phyloP scores from a whole-genome alignment of 2,329 filamentous ascomycete genomes.

The Penicillium sp. region DNA sequence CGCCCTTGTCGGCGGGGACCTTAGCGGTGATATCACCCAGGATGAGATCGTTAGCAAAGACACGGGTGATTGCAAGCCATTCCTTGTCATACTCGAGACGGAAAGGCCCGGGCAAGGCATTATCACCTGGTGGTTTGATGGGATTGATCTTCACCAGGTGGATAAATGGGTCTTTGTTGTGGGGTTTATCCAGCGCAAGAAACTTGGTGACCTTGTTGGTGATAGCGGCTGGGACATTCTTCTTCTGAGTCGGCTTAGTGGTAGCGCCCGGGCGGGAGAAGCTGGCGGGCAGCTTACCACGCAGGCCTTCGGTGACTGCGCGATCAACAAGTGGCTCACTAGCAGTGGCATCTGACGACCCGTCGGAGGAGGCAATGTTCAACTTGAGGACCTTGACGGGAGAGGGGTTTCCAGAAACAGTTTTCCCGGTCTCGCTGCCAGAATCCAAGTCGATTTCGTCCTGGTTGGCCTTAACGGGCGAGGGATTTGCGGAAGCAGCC shows the following conservation, averaged over 20 bases:
- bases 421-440: conserved; percentile 28
- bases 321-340: conserved; percentile 28
- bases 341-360: conserved; percentile 14
- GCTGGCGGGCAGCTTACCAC: conserved; percentile 53
- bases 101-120: conserved; percentile 54
- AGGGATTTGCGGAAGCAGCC: not conserved
- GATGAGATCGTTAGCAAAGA: conserved; percentile 70
- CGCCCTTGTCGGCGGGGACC: conserved; percentile 67
- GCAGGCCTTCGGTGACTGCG: conserved; percentile 67
- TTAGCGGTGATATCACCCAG: conserved; percentile 65
- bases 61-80: conserved; percentile 92
- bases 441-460: conserved; percentile 36
- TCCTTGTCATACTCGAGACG: conserved; percentile 84
- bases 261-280: conserved; percentile 37
- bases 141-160: conserved; percentile 73
- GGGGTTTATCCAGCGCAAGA: conserved; percentile 87
- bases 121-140: conserved; percentile 43
- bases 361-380: conserved; percentile 3
- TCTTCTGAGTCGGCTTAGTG: conserved; percentile 56
- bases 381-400: not conserved
- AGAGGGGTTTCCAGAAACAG: not conserved
- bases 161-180: conserved; percentile 74
- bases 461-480: not conserved
- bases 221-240: conserved; percentile 73
- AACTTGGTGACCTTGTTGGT: conserved; percentile 82